phyloP scores from a whole-genome alignment of 768 basidiomycete species.

The Tylopilus sp. region DNA sequence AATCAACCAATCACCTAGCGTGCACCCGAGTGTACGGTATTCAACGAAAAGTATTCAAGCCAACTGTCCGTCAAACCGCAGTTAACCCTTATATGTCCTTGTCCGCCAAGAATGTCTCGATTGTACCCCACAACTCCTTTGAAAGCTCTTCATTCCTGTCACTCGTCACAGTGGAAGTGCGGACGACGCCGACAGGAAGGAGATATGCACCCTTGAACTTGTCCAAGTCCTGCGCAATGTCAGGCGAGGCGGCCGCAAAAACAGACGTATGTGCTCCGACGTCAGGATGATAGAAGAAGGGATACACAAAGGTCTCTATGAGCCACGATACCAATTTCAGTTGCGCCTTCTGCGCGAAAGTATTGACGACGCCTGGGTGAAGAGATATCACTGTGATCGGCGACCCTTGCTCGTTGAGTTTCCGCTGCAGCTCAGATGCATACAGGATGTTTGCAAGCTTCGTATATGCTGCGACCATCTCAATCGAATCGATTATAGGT shows the following conservation, averaged over 20 bases:
- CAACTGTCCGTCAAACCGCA: no score
- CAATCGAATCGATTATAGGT: neutral
- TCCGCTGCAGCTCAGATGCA: constrained; percentile 47
- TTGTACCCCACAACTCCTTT: constrained; percentile 28
- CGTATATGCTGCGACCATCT: constrained; percentile 36
- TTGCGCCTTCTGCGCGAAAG: constrained; percentile 25
- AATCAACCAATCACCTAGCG: no score
- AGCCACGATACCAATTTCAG: constrained; percentile 19
- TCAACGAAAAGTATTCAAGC: no score
- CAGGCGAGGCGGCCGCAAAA: constrained; percentile 31
- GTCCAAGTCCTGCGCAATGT: constrained; percentile 15
- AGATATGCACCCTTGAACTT: constrained; percentile 33
- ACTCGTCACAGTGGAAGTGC: constrained; percentile 8
- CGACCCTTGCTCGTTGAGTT: constrained; percentile 30
- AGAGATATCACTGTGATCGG: constrained; percentile 27
- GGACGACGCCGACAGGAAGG: constrained; percentile 22
- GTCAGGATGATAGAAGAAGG: constrained; percentile 15
- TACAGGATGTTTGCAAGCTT: constrained; percentile 54
- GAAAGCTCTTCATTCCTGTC: constrained; percentile 21
- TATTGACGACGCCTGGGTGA: constrained; percentile 33
- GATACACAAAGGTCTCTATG: constrained; percentile 16
- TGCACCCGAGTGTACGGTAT: no score
- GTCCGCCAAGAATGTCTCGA: constrained; percentile 26
- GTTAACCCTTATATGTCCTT: constrained; percentile 17
- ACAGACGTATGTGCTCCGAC: constrained; percentile 27